phyloP scores from a whole-genome alignment of 192 early-diverging fungal species.

The Phycomyces blakesleeanus region DNA sequence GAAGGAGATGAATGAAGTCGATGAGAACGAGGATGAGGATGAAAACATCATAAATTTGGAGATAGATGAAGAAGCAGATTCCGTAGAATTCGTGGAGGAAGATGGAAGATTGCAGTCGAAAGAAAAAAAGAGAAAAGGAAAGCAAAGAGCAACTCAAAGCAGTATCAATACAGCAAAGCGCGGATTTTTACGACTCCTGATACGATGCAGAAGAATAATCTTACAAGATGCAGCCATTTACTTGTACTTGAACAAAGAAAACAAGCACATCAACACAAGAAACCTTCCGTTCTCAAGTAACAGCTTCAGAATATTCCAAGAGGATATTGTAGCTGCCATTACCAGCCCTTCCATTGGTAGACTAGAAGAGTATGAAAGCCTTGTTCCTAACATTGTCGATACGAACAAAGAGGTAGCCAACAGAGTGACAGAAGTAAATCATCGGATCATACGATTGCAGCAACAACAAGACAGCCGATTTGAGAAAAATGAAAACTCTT shows the following conservation, averaged over 20 bases:
- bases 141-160: background rate
- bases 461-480: too few species aligned
- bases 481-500: too few species aligned
- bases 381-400: conserved; percentile 3
- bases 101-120: background rate
- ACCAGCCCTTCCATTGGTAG: background rate
- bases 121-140: background rate
- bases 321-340: background rate
- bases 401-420: background rate
- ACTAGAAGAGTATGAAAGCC: conserved; percentile 1
- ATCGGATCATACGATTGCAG: background rate
- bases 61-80: too few species aligned
- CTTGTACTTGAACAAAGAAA: background rate
- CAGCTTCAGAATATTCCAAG: background rate
- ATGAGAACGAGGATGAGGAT: too few species aligned
- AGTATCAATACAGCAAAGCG: background rate
- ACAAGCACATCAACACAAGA: background rate
- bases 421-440: background rate
- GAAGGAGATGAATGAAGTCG: too few species aligned
- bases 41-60: too few species aligned
- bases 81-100: too few species aligned
- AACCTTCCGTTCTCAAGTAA: background rate
- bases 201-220: background rate
- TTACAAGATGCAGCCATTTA: background rate
- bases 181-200: background rate